Evolutionary conservation across 495 filamentous ascomycete genomes (phyloP).

Genomic region (Chlorociboria aeruginascens): DNA sequence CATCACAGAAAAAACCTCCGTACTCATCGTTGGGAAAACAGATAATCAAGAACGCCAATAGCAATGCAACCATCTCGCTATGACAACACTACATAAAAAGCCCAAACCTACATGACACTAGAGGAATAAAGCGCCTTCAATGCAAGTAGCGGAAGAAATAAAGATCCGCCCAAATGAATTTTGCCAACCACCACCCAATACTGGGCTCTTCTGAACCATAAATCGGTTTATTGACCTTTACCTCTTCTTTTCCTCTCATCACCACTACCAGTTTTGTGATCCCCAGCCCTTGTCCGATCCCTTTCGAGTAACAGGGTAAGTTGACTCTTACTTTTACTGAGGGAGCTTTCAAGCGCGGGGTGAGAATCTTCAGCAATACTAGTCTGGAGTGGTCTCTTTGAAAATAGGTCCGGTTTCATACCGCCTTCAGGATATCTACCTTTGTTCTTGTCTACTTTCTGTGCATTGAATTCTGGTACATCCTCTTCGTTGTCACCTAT

Average conservation of each 20-base stretch:
- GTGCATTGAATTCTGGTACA: neutral
- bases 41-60: too few relatives aligned
- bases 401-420: slow-evolving; percentile 1
- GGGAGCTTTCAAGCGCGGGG: slow-evolving; percentile 6
- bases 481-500: slow-evolving; percentile 4
- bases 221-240: neutral
- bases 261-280: neutral
- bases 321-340: slow-evolving; percentile 38
- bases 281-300: slow-evolving; percentile 16
- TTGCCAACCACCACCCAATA: too few relatives aligned
- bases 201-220: too few relatives aligned
- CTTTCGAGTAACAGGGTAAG: slow-evolving; percentile 35
- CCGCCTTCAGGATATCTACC: slow-evolving; percentile 4
- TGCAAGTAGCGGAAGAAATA: too few relatives aligned
- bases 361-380: neutral
- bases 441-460: slow-evolving; percentile 12
- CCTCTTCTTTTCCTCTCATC: neutral
- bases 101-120: too few relatives aligned
- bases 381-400: slow-evolving; percentile 14
- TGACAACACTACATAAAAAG: too few relatives aligned
- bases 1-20: too few relatives aligned
- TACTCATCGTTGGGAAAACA: too few relatives aligned
- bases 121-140: too few relatives aligned
- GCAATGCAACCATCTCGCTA: too few relatives aligned
- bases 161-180: too few relatives aligned